Percentiles rank a stretch among this genome's conserved stretches.
Conservation (phyloP, 352 stramenopile species). For the Phytophthora pinifolia region DNA sequence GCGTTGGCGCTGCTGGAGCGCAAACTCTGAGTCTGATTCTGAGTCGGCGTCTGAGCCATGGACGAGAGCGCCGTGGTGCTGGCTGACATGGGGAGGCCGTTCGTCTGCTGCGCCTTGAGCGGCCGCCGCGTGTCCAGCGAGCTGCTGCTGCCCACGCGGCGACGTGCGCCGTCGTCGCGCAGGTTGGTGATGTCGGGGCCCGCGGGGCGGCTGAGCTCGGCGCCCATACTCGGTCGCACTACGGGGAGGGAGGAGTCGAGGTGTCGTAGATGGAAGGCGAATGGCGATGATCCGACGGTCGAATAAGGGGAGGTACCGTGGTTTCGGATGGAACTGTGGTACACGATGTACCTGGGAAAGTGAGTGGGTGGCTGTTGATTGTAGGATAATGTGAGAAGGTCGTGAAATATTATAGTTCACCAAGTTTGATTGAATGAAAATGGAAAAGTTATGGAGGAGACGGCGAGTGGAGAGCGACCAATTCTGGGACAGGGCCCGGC, state of each 20-base stretch:
- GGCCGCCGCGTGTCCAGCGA: constrained; percentile 41
- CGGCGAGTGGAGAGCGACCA: no score
- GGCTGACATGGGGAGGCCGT: constrained; percentile 43
- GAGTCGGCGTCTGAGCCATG: constrained; percentile 25
- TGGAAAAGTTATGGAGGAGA: constrained; percentile 8
- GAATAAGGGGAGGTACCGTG: no score
- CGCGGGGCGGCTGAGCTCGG: constrained; percentile 60
- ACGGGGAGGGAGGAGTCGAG: constrained; percentile 8
- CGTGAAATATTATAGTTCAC: no score
- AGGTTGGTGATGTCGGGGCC: constrained; percentile 34
- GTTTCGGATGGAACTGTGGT: no score
- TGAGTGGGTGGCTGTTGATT: no score
- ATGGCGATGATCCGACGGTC: no score
- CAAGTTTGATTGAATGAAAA: constrained; percentile 2
- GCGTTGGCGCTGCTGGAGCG: constrained; percentile 48
- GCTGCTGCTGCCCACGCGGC: constrained; percentile 70
- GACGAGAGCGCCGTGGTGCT: constrained; percentile 62
- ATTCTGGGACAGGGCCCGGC: not conserved
- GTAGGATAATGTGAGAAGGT: no score
- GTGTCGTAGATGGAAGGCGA: no score
- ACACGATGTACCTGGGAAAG: no score
- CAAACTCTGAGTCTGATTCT: constrained; percentile 29
- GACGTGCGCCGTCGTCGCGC: constrained; percentile 38
- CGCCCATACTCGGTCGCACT: constrained; percentile 46
- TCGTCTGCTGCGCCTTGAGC: constrained; percentile 25